Percentiles rank a stretch among this genome's conserved stretches.
Evolutionary conservation across 2,329 filamentous ascomycete species (phyloP).

Genomic region (Teratosphaeria zuluensis): DNA sequence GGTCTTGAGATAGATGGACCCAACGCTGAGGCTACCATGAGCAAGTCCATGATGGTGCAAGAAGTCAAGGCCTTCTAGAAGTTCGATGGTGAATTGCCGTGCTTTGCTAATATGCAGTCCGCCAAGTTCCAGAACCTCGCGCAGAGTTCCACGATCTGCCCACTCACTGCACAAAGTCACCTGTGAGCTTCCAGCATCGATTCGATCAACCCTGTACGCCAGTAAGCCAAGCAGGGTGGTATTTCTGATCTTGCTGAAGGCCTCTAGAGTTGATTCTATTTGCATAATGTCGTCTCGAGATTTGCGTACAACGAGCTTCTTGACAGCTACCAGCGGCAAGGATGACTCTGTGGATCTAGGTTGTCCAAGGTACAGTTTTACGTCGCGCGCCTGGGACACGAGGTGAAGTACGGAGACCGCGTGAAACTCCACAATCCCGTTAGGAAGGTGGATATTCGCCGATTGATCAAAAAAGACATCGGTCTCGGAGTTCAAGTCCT

Average conservation of each 20-base stretch:
- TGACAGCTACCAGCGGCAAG: slow-evolving; percentile 18
- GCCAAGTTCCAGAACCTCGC: slow-evolving; percentile 71
- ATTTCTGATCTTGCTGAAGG: slow-evolving; percentile 65
- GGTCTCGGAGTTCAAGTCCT: background rate
- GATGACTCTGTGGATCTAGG: slow-evolving; percentile 5
- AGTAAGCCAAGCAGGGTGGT: slow-evolving; percentile 68
- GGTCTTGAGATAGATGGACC: slow-evolving; percentile 14
- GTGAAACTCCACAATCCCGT: slow-evolving; percentile 15
- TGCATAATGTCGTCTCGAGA: slow-evolving; percentile 18
- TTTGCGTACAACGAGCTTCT: slow-evolving; percentile 14
- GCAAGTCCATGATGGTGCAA: slow-evolving; percentile 76
- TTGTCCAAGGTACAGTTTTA: slow-evolving; percentile 13
- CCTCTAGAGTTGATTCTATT: slow-evolving; percentile 46
- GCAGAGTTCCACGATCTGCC: slow-evolving; percentile 53
- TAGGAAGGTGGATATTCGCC: slow-evolving; percentile 11
- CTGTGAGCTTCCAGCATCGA: slow-evolving; percentile 12
- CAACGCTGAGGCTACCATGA: slow-evolving; percentile 40
- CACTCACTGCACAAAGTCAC: slow-evolving; percentile 20
- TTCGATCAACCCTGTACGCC: slow-evolving; percentile 43
- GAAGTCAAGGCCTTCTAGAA: slow-evolving; percentile 80
- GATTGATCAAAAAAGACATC: slow-evolving; percentile 21
- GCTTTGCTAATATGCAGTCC: slow-evolving; percentile 61
- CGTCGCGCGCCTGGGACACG: slow-evolving; percentile 8
- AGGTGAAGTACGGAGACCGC: slow-evolving; percentile 13
- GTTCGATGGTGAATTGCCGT: slow-evolving; percentile 81